These are phyloP conservation scores for Leishmania turanica DNA, from an alignment of 208 protist species.

Conservation along the genomic window DNA sequence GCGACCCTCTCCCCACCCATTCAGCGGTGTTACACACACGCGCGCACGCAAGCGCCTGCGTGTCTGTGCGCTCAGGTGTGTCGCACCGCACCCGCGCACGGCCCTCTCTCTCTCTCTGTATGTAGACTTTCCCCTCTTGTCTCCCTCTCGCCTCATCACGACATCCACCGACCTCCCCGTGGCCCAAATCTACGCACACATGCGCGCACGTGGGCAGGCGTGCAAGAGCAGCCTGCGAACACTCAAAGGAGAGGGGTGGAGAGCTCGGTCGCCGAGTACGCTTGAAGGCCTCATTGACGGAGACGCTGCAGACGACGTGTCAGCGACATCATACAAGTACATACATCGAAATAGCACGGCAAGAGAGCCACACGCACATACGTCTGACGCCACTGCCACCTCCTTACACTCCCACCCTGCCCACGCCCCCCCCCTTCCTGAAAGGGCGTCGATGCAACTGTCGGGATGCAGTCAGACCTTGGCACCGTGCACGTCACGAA, in stretches of 20 bases:
- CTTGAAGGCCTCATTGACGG: not conserved
- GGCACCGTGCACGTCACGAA: constrained; percentile 86
- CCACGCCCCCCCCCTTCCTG: too few relatives aligned
- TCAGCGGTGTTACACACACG: not conserved
- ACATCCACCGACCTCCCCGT: not conserved
- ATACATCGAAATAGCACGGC: constrained; percentile 10
- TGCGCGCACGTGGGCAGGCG: not conserved
- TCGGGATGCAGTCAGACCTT: constrained; percentile 71
- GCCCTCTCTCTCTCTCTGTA: not conserved
- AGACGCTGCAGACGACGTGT: not conserved
- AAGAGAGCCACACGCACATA: constrained; percentile 13
- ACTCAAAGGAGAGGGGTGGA: not conserved
- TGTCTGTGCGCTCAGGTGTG: too few relatives aligned
- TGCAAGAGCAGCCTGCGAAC: not conserved
- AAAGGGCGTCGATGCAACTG: not conserved
- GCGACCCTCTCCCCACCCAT: not conserved
- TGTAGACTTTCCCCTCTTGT: not conserved
- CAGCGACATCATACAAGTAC: constrained; percentile 16
- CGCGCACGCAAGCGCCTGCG: too few relatives aligned
- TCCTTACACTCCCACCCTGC: not conserved
- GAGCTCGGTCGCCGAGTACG: too few relatives aligned
- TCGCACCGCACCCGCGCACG: too few relatives aligned
- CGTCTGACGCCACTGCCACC: not conserved
- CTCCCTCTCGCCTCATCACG: not conserved
- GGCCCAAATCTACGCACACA: too few relatives aligned